Conservation (phyloP, 495 filamentous ascomycete species). For the Talaromyces trachyspermus region DNA sequence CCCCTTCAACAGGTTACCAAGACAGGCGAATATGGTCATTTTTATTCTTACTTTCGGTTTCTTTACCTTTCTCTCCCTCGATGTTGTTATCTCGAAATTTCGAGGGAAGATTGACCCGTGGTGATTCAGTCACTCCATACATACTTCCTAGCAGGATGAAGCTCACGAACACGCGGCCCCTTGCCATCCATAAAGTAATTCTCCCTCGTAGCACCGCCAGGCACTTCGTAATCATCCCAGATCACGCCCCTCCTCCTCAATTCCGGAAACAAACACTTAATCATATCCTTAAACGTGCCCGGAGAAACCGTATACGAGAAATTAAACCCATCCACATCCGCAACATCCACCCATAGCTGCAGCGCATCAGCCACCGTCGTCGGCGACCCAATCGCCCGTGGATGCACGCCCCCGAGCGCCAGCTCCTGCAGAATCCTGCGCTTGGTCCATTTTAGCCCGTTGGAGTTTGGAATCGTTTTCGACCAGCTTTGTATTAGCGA, state of each 20-base stretch:
- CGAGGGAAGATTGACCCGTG: too few relatives aligned
- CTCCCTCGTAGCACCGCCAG: constrained; percentile 40
- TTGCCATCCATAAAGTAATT: constrained; percentile 17
- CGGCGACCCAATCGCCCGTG: constrained; percentile 11
- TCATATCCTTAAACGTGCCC: constrained; percentile 48
- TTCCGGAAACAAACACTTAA: constrained; percentile 47
- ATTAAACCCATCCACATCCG: constrained; percentile 48
- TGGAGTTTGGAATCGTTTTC: constrained; percentile 6
- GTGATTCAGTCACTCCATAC: too few relatives aligned
- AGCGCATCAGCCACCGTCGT: constrained; percentile 38
- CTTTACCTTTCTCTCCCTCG: too few relatives aligned
- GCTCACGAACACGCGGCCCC: neutral
- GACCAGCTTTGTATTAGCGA: constrained; percentile 7
- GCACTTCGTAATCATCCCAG: constrained; percentile 41
- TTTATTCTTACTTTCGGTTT: too few relatives aligned
- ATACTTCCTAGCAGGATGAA: neutral
- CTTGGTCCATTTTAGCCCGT: constrained; percentile 11
- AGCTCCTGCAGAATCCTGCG: constrained; percentile 6
- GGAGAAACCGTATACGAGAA: constrained; percentile 46
- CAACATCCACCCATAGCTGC: constrained; percentile 35
- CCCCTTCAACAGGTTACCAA: too few relatives aligned
- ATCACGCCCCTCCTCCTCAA: constrained; percentile 42
- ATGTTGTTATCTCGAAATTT: too few relatives aligned
- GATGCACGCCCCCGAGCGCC: constrained; percentile 5
- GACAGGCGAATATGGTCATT: too few relatives aligned